phyloP scores from a whole-genome alignment of 768 basidiomycete species.

The Pisolithus orientalis region DNA sequence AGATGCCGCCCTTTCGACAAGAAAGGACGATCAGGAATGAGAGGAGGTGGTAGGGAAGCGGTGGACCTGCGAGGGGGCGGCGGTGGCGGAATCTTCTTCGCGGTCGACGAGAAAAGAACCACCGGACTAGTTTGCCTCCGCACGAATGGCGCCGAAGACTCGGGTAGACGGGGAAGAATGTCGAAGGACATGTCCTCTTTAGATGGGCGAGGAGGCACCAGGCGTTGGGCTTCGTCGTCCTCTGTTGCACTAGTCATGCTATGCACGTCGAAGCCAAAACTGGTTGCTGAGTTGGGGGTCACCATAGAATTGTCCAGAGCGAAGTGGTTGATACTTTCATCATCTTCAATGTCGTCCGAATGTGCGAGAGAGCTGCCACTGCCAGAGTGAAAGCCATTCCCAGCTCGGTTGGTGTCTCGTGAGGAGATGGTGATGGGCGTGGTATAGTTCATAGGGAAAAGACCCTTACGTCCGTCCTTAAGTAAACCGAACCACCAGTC shows the following conservation, averaged over 20 bases:
- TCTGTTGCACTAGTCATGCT: conserved; percentile 36
- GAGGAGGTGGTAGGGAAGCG: conserved; percentile 27
- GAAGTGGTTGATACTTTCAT: conserved; percentile 11
- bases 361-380: background rate
- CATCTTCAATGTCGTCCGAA: conserved; percentile 20
- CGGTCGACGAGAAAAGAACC: background rate
- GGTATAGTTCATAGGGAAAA: conserved; percentile 79
- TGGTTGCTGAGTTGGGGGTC: conserved; percentile 18
- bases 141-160: conserved; percentile 9
- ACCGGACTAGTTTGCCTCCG: conserved; percentile 21
- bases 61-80: conserved; percentile 54
- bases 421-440: conserved; percentile 22
- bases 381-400: background rate
- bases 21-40: conserved; percentile 40
- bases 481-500: conserved; percentile 90
- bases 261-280: conserved; percentile 28
- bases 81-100: conserved; percentile 48
- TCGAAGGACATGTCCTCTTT: conserved; percentile 18
- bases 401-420: background rate
- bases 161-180: conserved; percentile 9
- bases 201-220: conserved; percentile 23
- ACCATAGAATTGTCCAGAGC: conserved; percentile 8
- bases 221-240: conserved; percentile 36
- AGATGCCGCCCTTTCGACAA: conserved; percentile 8
- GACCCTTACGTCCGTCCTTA: conserved; percentile 54